phyloP scores from a whole-genome alignment of 768 basidiomycete genomes.

The Rossbeevera mucosa region DNA sequence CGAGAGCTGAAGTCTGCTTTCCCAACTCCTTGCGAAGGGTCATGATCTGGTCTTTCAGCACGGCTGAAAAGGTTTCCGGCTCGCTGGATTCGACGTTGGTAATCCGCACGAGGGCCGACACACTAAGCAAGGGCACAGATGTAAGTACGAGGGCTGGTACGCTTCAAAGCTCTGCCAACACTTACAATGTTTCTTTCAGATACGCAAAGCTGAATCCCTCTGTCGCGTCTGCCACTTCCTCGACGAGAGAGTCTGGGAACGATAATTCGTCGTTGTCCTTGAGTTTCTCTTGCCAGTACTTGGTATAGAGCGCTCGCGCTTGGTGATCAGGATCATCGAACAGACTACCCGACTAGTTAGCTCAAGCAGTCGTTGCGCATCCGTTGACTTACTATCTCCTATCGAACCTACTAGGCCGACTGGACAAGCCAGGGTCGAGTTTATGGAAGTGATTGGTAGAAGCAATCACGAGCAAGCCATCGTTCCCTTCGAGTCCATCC shows the following conservation, averaged over 20 bases:
- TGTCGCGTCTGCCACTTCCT: constrained; percentile 56
- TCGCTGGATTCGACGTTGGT: constrained; percentile 47
- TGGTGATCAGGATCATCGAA: constrained; percentile 68
- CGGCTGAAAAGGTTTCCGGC: constrained; percentile 44
- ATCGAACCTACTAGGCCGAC: constrained; percentile 80
- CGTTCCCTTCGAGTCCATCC: constrained; percentile 75
- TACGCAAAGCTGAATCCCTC: constrained; percentile 80
- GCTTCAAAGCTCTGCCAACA: constrained; percentile 8
- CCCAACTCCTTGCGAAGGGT: constrained; percentile 63
- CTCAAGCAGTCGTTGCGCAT: background rate
- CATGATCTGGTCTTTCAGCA: constrained; percentile 57
- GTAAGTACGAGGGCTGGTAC: background rate
- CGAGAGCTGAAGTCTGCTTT: constrained; percentile 27
- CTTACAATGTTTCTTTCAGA: constrained; percentile 86
- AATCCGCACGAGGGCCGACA: constrained; percentile 67
- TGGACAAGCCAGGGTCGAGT: constrained; percentile 72
- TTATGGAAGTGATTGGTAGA: constrained; percentile 83
- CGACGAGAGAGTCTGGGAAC: constrained; percentile 63
- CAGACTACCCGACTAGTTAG: constrained; percentile 36
- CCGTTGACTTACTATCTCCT: constrained; percentile 65
- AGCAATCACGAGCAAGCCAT: constrained; percentile 73
- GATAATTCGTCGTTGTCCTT: constrained; percentile 52
- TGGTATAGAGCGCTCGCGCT: constrained; percentile 62
- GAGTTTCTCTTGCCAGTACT: constrained; percentile 82
- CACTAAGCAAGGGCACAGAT: constrained; percentile 36